Percentiles rank a stretch among this genome's conserved stretches.
These are phyloP conservation scores for Calocybe indica DNA, from an alignment of 768 basidiomycete species.

Conservation along the genomic window DNA sequence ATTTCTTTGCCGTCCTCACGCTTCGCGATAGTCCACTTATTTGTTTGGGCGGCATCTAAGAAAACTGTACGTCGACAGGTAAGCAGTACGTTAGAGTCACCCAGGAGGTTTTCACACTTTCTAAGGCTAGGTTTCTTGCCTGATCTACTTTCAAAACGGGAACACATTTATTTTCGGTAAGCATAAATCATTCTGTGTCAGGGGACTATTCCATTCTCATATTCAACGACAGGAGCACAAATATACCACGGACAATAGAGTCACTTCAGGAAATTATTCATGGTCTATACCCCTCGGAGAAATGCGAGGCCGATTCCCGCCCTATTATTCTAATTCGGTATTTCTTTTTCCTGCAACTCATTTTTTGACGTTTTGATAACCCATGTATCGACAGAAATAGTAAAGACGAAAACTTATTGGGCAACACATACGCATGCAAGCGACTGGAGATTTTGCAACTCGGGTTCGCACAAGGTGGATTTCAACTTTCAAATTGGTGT, in stretches of 20 bases:
- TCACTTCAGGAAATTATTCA: conserved; percentile 69
- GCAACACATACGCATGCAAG: conserved; percentile 65
- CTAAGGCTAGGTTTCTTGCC: conserved; percentile 45
- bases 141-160: conserved; percentile 34
- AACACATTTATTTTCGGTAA: conserved; percentile 56
- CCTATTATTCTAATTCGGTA: conserved; percentile 57
- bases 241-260: conserved; percentile 73
- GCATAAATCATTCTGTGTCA: not conserved
- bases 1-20: not conserved
- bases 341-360: not conserved
- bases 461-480: conserved; percentile 56
- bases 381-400: conserved; percentile 40
- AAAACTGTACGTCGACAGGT: conserved; percentile 65
- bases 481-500: not conserved
- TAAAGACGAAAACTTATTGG: conserved; percentile 65
- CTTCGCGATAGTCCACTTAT: conserved; percentile 49
- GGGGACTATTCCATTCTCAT: not conserved
- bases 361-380: not conserved
- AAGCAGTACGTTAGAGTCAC: conserved; percentile 6
- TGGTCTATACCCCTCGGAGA: conserved; percentile 59
- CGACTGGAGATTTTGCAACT: conserved; percentile 56
- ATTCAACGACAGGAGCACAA: conserved; percentile 49
- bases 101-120: not conserved
- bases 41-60: conserved; percentile 55
- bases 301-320: conserved; percentile 35